Evolutionary conservation across 345 rosid genomes (phyloP).

Genomic region (Aquilaria malaccensis): DNA sequence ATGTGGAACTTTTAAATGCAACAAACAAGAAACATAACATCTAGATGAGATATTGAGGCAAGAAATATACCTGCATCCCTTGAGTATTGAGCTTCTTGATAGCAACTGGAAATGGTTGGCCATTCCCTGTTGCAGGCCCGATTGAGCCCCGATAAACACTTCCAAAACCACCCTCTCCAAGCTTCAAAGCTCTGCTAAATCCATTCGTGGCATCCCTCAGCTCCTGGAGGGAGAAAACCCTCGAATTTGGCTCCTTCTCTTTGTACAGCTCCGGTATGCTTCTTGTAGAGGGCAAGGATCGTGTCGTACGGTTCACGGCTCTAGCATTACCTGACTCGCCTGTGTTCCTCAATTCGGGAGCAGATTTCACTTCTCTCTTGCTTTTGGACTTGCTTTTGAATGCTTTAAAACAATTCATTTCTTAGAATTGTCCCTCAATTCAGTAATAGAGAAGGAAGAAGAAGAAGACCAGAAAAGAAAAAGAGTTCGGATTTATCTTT

Average conservation of each 20-base stretch:
- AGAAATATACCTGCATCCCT: constrained; percentile 61
- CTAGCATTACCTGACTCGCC: constrained; percentile 10
- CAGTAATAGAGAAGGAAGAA: too few species aligned
- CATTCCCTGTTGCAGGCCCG: constrained; percentile 23
- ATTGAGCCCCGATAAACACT: constrained; percentile 78
- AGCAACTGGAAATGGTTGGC: constrained; percentile 50
- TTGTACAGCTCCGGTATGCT: constrained; percentile 55
- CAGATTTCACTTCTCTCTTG: constrained; percentile 36
- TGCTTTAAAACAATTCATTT: constrained; percentile 35
- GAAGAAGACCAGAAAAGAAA: too few species aligned
- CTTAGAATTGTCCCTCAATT: neutral
- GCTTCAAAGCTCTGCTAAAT: constrained; percentile 54
- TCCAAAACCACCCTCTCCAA: constrained; percentile 99
- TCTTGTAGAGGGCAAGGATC: constrained; percentile 55
- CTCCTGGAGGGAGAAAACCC: constrained; percentile 59
- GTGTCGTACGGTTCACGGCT: constrained; percentile 20
- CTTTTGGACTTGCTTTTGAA: constrained; percentile 42
- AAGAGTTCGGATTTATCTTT: too few species aligned
- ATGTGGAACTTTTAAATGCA: too few species aligned
- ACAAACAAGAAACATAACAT: too few species aligned
- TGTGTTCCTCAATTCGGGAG: constrained; percentile 39
- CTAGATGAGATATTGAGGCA: too few species aligned
- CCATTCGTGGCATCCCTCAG: constrained; percentile 64
- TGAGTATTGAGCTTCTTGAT: constrained; percentile 75
- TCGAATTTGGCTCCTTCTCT: constrained; percentile 48